These are phyloP conservation scores for Candida saitoana DNA, from an alignment of 805 yeast genomes.

Conservation along the genomic window DNA sequence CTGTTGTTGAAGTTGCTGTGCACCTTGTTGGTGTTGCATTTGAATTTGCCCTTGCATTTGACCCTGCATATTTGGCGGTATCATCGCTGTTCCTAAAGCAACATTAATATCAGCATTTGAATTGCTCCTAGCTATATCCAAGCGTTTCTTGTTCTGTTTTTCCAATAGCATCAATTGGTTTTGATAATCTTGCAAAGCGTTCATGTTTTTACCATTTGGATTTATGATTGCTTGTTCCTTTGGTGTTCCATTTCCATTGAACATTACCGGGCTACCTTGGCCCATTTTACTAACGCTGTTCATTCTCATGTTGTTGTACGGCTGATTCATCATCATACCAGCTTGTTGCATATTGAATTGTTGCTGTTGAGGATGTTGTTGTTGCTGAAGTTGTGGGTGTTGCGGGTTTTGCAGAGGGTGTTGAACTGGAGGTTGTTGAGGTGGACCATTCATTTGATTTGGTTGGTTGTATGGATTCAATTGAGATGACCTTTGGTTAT, in stretches of 20 bases:
- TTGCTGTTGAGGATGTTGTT: neutral
- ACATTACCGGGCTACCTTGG: slow-evolving; percentile 3
- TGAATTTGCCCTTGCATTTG: neutral
- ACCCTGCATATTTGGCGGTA: slow-evolving; percentile 22
- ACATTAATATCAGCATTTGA: slow-evolving; percentile 17
- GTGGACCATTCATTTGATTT: slow-evolving; percentile 7
- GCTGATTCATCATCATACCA: slow-evolving; percentile 2
- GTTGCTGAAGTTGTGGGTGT: slow-evolving; percentile 8
- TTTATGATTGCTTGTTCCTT: slow-evolving; percentile 1
- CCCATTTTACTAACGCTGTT: slow-evolving; percentile 12
- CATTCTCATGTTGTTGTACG: slow-evolving; percentile 10
- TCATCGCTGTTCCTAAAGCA: slow-evolving; percentile 14
- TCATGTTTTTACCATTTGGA: slow-evolving; percentile 29
- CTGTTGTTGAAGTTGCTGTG: slow-evolving; percentile 7
- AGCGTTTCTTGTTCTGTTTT: slow-evolving; percentile 66
- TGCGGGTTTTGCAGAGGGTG: slow-evolving; percentile 5
- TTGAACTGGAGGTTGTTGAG: neutral
- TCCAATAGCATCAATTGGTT: slow-evolving; percentile 73
- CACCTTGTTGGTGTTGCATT: neutral
- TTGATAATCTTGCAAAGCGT: slow-evolving; percentile 78
- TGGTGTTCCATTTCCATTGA: slow-evolving; percentile 1
- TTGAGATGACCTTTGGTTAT: slow-evolving; percentile 12
- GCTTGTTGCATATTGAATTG: neutral
- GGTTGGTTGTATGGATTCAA: slow-evolving; percentile 15
- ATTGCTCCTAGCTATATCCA: slow-evolving; percentile 48